Percentiles rank a stretch among this genome's conserved stretches.
Evolutionary conservation across 106 monocot species (phyloP).

Genomic region (Dendrobium catenatum): DNA sequence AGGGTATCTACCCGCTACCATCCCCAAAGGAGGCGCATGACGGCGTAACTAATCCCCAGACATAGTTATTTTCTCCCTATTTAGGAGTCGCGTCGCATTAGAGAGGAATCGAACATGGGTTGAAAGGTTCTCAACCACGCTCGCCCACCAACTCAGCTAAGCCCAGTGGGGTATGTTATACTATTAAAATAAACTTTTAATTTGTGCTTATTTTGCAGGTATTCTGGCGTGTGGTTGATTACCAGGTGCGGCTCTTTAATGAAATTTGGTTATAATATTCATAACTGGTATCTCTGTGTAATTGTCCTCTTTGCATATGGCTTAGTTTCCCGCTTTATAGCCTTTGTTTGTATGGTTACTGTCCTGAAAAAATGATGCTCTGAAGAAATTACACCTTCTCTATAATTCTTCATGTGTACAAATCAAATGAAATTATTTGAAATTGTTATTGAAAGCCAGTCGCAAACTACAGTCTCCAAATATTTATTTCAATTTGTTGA

Average conservation of each 20-base stretch:
- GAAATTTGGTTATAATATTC: slow-evolving; percentile 7
- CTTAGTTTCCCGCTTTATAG: slow-evolving; percentile 2
- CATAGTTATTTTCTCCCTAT: too few species aligned
- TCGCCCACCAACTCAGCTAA: too few species aligned
- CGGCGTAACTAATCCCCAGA: too few species aligned
- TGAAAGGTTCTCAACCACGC: too few species aligned
- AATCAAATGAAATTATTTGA: neutral
- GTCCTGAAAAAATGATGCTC: neutral
- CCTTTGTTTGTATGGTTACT: slow-evolving; percentile 3
- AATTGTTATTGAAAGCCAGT: neutral
- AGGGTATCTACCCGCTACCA: too few species aligned
- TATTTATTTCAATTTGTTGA: neutral
- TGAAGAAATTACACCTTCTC: neutral
- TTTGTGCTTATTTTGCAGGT: neutral
- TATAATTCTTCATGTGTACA: neutral
- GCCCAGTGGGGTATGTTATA: neutral
- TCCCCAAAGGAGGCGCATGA: too few species aligned
- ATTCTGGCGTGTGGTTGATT: slow-evolving; percentile 9
- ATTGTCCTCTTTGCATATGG: slow-evolving; percentile 3
- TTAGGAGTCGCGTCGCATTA: too few species aligned
- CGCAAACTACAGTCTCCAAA: neutral
- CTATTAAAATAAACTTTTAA: neutral
- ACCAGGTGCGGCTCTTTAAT: slow-evolving; percentile 8
- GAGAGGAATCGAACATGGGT: too few species aligned
- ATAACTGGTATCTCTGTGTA: slow-evolving; percentile 4